A percentile compares a stretch with the other conserved stretches of the same genome.
Evolutionary conservation across 176 grass and related monocot species (phyloP).

Genomic region (Lolium multiflorum): DNA sequence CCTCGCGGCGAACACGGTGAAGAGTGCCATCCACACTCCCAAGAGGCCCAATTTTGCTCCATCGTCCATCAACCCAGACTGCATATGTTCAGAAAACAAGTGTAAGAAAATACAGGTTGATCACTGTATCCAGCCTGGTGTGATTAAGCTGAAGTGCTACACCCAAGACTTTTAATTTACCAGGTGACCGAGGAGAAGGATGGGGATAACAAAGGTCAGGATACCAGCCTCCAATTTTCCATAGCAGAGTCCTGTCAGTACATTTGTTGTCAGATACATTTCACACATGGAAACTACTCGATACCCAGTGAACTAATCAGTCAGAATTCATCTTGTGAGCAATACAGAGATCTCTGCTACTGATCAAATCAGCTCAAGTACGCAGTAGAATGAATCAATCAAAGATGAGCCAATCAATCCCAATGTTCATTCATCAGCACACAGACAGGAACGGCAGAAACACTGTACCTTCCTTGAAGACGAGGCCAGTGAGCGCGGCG

Average conservation of each 20-base stretch:
- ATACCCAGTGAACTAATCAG: too few relatives aligned
- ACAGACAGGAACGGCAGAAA: too few relatives aligned
- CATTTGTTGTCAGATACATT: not conserved
- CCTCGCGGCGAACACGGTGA: conserved; percentile 70
- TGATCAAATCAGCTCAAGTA: too few relatives aligned
- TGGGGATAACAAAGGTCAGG: conserved; percentile 90
- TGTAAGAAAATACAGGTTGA: not conserved
- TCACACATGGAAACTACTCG: too few relatives aligned
- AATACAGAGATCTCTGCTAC: too few relatives aligned
- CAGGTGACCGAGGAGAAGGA: conserved; percentile 90
- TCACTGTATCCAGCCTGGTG: too few relatives aligned
- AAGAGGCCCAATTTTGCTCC: conserved; percentile 64
- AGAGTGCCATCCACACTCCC: conserved; percentile 82
- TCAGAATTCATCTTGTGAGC: too few relatives aligned
- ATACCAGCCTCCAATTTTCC: conserved; percentile 89
- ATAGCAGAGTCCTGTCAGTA: conserved; percentile 76
- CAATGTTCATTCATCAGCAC: too few relatives aligned
- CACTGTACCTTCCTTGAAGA: conserved; percentile 87
- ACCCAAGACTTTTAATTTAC: too few relatives aligned
- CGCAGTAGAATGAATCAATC: too few relatives aligned
- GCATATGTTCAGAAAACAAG: not conserved
- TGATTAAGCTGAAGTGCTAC: too few relatives aligned
- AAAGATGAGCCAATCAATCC: too few relatives aligned
- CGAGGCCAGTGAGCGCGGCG: conserved; percentile 80
- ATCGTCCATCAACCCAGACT: conserved; percentile 81